Conservation (phyloP, 2,329 filamentous ascomycete genomes). For the Alternaria sp. region DNA sequence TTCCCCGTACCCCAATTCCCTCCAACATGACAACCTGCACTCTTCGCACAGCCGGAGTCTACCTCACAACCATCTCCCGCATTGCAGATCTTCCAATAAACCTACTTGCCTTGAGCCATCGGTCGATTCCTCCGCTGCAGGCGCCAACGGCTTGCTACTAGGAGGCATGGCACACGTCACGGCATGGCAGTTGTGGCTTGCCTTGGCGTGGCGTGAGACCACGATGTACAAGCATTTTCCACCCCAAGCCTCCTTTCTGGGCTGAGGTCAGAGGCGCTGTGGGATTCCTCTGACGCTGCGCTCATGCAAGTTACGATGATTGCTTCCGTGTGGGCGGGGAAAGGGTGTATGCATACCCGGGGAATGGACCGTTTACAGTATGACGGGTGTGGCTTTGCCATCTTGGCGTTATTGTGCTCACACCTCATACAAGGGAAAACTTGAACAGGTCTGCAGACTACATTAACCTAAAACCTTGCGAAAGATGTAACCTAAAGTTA, state of each 20-base stretch:
- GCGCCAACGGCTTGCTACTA: background rate
- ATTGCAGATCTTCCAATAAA: background rate
- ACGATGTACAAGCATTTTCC: background rate
- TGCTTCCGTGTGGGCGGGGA: background rate
- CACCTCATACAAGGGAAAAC: no score
- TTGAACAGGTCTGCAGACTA: no score
- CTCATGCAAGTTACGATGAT: background rate
- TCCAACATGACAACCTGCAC: background rate
- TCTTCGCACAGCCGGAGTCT: background rate
- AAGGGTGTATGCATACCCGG: background rate
- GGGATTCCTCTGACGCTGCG: background rate
- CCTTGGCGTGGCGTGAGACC: conserved; percentile 1
- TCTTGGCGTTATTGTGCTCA: background rate
- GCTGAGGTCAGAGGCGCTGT: conserved; percentile 12
- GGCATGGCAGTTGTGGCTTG: background rate
- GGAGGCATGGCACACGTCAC: background rate
- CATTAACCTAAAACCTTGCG: no score
- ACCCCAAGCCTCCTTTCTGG: background rate
- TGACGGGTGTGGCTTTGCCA: background rate
- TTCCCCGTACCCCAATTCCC: background rate
- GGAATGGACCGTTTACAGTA: background rate
- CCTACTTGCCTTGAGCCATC: background rate
- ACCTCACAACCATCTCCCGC: background rate
- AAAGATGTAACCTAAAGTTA: no score
- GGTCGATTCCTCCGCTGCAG: background rate